A percentile compares a stretch with the other conserved stretches of the same genome.
Conservation (phyloP, 1,284 basidiomycete species). For the Cryptococcus hybrid region DNA sequence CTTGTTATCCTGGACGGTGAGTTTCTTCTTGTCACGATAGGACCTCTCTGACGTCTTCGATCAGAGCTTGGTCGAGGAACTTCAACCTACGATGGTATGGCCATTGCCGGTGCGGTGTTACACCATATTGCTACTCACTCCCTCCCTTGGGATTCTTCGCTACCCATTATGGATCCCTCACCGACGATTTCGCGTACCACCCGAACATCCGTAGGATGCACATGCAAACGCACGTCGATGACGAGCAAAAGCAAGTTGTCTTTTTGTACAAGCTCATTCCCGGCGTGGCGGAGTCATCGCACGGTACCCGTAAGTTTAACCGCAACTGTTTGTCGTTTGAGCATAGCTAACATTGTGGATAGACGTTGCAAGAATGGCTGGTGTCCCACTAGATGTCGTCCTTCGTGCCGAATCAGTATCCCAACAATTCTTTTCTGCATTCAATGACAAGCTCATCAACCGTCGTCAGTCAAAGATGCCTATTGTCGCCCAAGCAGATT, state of each 20-base stretch:
- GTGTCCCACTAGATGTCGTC: conserved; percentile 67
- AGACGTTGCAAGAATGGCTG: conserved; percentile 81
- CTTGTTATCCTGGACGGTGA: conserved; percentile 91
- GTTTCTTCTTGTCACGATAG: conserved; percentile 23
- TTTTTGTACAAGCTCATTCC: conserved; percentile 92
- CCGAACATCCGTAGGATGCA: conserved; percentile 91
- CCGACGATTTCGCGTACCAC: conserved; percentile 65
- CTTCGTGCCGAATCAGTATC: conserved; percentile 83
- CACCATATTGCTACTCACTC: conserved; percentile 90
- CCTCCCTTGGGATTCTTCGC: conserved; percentile 63
- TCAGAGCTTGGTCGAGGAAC: conserved; percentile 74
- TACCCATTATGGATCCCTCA: conserved; percentile 51
- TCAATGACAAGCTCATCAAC: conserved; percentile 69
- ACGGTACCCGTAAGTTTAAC: conserved; percentile 65
- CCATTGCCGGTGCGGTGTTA: conserved; percentile 90
- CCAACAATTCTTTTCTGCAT: conserved; percentile 79
- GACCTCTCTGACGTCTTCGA: conserved; percentile 1
- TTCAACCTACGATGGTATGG: conserved; percentile 79
- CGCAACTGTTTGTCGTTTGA: background rate
- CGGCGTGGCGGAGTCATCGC: conserved; percentile 84
- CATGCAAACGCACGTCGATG: conserved; percentile 90
- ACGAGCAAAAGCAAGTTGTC: conserved; percentile 74
- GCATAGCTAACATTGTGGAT: background rate
- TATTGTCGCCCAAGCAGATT: conserved; percentile 79
- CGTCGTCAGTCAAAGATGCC: conserved; percentile 67